Evolutionary conservation across 169 alveolate genomes (phyloP), one percentile per base, ranked within the genome.

Genomic region (Plasmodium reichenowi): DNA sequence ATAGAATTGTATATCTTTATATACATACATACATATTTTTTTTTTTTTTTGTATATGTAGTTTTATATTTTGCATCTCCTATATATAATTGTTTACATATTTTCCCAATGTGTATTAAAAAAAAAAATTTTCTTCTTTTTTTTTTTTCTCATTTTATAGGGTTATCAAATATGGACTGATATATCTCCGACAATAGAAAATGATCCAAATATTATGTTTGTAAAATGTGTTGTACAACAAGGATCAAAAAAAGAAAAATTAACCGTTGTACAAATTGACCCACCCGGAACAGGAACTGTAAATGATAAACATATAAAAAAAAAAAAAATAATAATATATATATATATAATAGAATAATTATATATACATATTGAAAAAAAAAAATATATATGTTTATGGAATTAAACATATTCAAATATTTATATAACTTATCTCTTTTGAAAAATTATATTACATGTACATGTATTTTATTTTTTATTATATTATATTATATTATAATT

Each of bases 101-200:
- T 75, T 45, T 13, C 24, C 64, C 32, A 48, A 29, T 20, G 17
- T 62, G 59, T 29, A 73, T 26, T 10, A 9, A 17, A 10, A 38
- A 38, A 38, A 38, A 38, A 38, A 5, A 1, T 38, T 38, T 38
- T 38, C 13, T 62, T 32, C 2, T 48, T 63, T 64, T 67, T 32
- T 29, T 48, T 32, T 72, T 71, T 59, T 85, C 10, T 32, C 26
- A 50, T 66, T 45, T 54, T 52, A 10, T 78, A 97, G 97, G 98
- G 98, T 12, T 93, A 95, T 60, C 96, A 93, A 88, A 93, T 97
- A 32, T 97, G 98, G 98, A 93, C 98, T 38, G 98, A 96, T 66
- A 74, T 93, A 68, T 98, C 98, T 9, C 98, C 98, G 20, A 87
- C 97, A 29, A 96, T 96, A 60, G 94, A 93, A 87, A 93, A 95